Evolutionary conservation across 140 eudicot species (phyloP), one percentile per base, ranked within the genome.

Genomic region (Erigeron philadelphicus): DNA sequence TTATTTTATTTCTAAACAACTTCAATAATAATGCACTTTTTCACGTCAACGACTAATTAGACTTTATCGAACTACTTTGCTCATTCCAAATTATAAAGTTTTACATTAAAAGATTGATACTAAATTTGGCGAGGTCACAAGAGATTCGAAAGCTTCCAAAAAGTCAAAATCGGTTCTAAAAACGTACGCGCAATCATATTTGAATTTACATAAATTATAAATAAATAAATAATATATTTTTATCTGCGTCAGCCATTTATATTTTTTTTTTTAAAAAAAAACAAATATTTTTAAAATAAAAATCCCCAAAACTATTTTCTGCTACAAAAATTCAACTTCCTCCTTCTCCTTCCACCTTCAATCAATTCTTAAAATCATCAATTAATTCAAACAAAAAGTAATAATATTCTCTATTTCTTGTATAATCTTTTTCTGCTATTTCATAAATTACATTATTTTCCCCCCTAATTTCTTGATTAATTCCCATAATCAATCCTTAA

Each of bases 241-340:
- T 13, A 21, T 47, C 58, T 21, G 0, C 1, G 25, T 21, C 25
- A 21, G 25, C 25, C 25, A 21, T 21, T 21, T 21, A 5, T 6
- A 8, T 55, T 12, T 57, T 5, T 8, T 71, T 56, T 15, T 60
- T 6, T 4, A 21, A 70, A 6, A 5, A 43, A 18, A 23, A 50
- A 68, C 10, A 35, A 68, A 8, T 31, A 40, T 7, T 16, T 9
- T 5, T 5, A 68, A 59, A 49, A 5, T 16, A 52, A 23, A 23
- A 52, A 23, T 72, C 58, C 38, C 60, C 58, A 41, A 31, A 31
- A 47, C 47, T 64, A 60, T 72, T 70, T 73, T 72, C 78, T 72
- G 74, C 78, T 72, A 66, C 81, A 77, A 62, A 72, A 71, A 72
- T 77, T 77, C 81, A 77, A 77, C 81, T 45, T 8, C 52, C 71